These are phyloP conservation scores for Adansonia grandidieri DNA, from an alignment of 441 rosid species.

Conservation along the genomic window DNA sequence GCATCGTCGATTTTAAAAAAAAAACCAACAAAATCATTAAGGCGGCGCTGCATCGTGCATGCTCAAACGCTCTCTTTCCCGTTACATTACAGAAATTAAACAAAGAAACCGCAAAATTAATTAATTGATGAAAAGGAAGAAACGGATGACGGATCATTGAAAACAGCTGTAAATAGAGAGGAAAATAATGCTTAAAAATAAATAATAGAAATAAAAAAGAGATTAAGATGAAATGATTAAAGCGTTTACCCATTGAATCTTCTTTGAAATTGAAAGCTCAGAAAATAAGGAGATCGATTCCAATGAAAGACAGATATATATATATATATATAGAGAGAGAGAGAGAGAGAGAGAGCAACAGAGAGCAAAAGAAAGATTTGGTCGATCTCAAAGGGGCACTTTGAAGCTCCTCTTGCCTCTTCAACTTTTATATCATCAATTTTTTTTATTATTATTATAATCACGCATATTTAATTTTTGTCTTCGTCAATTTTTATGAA, in stretches of 20 bases:
- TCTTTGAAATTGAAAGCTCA: conserved; percentile 14
- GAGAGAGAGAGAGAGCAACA: conserved; percentile 7
- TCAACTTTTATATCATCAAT: not conserved
- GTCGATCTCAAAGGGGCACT: conserved; percentile 8
- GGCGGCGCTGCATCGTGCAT: conserved; percentile 2
- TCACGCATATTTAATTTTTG: not conserved
- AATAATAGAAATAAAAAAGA: conserved; percentile 23
- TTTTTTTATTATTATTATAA: not conserved
- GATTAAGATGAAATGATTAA: conserved; percentile 12
- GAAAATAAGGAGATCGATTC: conserved; percentile 23
- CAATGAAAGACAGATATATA: not conserved
- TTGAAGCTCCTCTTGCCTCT: conserved; percentile 9
- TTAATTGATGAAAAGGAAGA: conserved; percentile 23
- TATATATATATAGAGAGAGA: not conserved
- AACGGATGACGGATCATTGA: conserved; percentile 48
- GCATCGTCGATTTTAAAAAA: conserved; percentile 11
- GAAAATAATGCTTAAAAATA: too few relatives aligned
- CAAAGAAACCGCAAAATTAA: not conserved
- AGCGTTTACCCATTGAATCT: conserved; percentile 47
- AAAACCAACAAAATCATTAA: conserved; percentile 15
- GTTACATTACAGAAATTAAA: conserved; percentile 29
- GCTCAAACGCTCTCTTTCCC: conserved; percentile 30
- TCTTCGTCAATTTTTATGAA: not conserved
- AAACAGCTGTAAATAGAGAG: not conserved
- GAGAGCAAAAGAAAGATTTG: conserved; percentile 13